A percentile compares a stretch with the other conserved stretches of the same genome.
These are phyloP conservation scores for Pyrenophora graminea DNA, from an alignment of 2,329 filamentous ascomycete species.

Conservation along the genomic window DNA sequence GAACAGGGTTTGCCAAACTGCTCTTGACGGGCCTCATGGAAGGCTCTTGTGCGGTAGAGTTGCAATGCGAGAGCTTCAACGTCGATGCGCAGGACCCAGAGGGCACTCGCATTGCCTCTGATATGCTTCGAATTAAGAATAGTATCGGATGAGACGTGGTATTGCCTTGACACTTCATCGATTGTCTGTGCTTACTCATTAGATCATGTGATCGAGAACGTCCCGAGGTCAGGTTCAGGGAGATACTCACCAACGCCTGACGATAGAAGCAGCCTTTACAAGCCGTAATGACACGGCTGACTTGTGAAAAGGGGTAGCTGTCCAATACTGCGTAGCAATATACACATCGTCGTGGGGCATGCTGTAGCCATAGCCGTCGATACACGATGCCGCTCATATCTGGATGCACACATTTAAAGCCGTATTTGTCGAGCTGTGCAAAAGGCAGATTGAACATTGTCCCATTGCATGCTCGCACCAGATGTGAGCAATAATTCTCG, in stretches of 20 bases:
- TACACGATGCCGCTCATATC: constrained; percentile 35
- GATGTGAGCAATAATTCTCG: constrained; percentile 33
- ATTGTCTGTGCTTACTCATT: constrained; percentile 19
- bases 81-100: constrained; percentile 37
- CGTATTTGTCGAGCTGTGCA: constrained; percentile 24
- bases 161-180: constrained; percentile 35
- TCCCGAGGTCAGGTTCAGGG: too few species aligned
- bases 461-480: constrained; percentile 31
- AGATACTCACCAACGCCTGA: constrained; percentile 29
- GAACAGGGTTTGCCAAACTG: constrained; percentile 30
- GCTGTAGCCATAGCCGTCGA: constrained; percentile 38
- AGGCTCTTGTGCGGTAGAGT: constrained; percentile 36
- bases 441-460: constrained; percentile 38
- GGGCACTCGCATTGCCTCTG: constrained; percentile 18
- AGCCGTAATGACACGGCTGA: constrained; percentile 23
- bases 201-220: neutral
- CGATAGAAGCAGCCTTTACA: constrained; percentile 39
- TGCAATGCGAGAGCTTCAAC: constrained; percentile 36
- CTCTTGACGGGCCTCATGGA: constrained; percentile 30
- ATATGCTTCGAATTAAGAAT: constrained; percentile 20
- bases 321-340: constrained; percentile 32
- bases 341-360: constrained; percentile 33
- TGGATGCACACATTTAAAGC: constrained; percentile 28
- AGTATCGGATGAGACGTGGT: constrained; percentile 29
- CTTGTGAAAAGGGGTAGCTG: constrained; percentile 28